These are phyloP conservation scores for Nicotiana noctiflora DNA, from an alignment of 257 asterid genomes.

Conservation along the genomic window DNA sequence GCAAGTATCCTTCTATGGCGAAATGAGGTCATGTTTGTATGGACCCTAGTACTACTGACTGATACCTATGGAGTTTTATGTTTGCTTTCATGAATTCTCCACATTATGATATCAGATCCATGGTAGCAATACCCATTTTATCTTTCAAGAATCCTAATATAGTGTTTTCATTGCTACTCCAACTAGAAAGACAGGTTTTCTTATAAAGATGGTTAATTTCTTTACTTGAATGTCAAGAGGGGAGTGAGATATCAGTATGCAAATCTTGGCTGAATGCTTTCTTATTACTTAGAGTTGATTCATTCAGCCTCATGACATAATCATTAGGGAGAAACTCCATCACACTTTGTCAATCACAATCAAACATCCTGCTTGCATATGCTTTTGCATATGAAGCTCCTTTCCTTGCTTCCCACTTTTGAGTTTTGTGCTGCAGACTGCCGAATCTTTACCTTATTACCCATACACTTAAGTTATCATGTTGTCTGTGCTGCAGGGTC, in stretches of 20 bases:
- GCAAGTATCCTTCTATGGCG: background rate
- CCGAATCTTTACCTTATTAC: background rate
- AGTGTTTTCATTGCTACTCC: background rate
- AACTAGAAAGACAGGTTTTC: background rate
- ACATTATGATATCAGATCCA: background rate
- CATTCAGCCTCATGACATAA: background rate
- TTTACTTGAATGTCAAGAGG: background rate
- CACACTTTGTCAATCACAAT: background rate
- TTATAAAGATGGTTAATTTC: background rate
- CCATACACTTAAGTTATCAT: background rate
- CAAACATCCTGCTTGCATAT: background rate
- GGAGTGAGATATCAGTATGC: background rate
- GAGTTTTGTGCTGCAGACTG: background rate
- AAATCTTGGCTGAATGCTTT: background rate
- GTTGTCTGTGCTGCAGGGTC: constrained; percentile 50
- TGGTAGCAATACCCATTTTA: background rate
- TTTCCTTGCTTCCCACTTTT: background rate
- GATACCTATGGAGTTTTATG: background rate
- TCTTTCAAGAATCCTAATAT: background rate
- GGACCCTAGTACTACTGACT: background rate
- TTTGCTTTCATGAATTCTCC: background rate
- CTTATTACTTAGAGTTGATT: background rate
- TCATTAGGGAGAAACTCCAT: background rate
- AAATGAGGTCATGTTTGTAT: background rate
- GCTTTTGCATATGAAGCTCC: background rate